These are phyloP conservation scores for Ceriops decandra DNA, from an alignment of 345 rosid genomes.

Conservation along the genomic window DNA sequence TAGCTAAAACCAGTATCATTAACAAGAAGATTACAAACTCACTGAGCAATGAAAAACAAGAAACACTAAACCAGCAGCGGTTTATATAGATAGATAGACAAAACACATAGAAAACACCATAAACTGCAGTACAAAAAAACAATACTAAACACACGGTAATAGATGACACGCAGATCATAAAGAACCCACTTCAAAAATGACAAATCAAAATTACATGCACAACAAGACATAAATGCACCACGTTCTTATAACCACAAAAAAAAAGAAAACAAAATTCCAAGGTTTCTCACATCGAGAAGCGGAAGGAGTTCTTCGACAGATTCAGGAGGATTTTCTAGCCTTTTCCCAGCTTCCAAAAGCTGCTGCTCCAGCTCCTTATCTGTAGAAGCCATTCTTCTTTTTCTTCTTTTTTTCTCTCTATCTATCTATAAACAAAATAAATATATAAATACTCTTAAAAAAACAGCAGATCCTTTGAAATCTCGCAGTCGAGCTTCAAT, in stretches of 20 bases:
- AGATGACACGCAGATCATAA: background rate
- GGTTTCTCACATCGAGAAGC: constrained; percentile 67
- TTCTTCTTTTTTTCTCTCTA: background rate
- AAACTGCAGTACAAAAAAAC: background rate
- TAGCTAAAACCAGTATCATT: too few species aligned
- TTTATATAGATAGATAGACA: too few species aligned
- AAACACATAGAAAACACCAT: too few species aligned
- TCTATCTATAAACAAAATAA: background rate
- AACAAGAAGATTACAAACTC: too few species aligned
- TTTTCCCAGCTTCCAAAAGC: constrained; percentile 65
- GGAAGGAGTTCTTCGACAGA: constrained; percentile 67
- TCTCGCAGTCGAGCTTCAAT: constrained; percentile 16
- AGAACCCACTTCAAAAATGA: background rate
- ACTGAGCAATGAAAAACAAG: too few species aligned
- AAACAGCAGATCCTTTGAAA: constrained; percentile 27
- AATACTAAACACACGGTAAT: background rate
- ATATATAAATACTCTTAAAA: background rate
- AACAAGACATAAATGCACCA: background rate
- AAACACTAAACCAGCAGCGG: too few species aligned
- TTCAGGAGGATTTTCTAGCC: constrained; percentile 64
- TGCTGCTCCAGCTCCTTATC: constrained; percentile 63
- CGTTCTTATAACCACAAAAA: background rate
- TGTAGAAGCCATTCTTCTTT: constrained; percentile 42
- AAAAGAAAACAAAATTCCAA: background rate
- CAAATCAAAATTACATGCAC: background rate